Conservation (phyloP, 768 basidiomycete species). For the Suillus decipiens region DNA sequence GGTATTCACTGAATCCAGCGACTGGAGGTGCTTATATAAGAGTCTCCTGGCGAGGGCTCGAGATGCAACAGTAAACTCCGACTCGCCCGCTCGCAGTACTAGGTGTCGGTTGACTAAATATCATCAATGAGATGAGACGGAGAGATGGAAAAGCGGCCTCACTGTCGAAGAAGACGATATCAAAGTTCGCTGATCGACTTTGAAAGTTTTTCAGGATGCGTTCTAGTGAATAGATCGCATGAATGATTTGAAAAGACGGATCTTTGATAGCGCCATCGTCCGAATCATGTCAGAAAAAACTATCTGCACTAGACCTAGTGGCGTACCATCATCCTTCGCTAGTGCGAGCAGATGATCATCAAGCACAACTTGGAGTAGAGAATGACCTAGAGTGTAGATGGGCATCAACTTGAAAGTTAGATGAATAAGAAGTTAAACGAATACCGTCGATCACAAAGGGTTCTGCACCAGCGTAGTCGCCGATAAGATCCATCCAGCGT, state of each 20-base stretch:
- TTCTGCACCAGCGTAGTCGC: slow-evolving; percentile 70
- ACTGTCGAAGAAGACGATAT: slow-evolving; percentile 68
- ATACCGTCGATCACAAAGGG: slow-evolving; percentile 66
- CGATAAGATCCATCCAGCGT: slow-evolving; percentile 70
- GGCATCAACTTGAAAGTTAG: slow-evolving; percentile 1
- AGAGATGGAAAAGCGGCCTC: neutral
- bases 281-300: neutral
- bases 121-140: neutral
- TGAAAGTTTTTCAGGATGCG: slow-evolving; percentile 49
- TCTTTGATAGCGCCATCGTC: slow-evolving; percentile 33
- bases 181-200: slow-evolving; percentile 54
- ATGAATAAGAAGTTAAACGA: neutral
- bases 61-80: slow-evolving; percentile 42
- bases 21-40: slow-evolving; percentile 50
- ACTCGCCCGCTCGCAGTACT: slow-evolving; percentile 40
- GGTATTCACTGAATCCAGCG: slow-evolving; percentile 41
- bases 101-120: slow-evolving; percentile 45
- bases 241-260: slow-evolving; percentile 60
- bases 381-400: slow-evolving; percentile 50
- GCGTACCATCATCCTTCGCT: slow-evolving; percentile 46
- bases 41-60: slow-evolving; percentile 53
- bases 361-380: slow-evolving; percentile 57
- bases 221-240: slow-evolving; percentile 59
- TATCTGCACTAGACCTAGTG: neutral
- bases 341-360: slow-evolving; percentile 63